phyloP scores from a whole-genome alignment of 768 basidiomycete genomes.

The Lentinula boryana region DNA sequence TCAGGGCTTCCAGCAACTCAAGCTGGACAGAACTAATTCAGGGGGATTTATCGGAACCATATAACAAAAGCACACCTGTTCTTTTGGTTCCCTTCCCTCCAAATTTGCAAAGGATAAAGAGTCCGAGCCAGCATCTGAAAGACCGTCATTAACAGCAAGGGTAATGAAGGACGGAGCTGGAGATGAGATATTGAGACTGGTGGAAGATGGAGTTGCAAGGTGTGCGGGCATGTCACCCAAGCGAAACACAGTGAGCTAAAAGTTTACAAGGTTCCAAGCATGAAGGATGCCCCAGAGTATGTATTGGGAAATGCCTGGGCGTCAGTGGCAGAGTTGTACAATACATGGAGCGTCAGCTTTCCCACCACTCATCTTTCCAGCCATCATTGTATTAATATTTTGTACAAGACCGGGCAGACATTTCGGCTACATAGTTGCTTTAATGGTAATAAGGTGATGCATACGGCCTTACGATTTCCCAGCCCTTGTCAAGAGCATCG shows the following conservation, averaged over 20 bases:
- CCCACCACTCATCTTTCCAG: too few species aligned
- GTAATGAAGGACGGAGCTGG: conserved; percentile 14
- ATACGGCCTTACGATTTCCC: background rate
- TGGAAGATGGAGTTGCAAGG: conserved; percentile 10
- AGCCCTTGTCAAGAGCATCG: background rate
- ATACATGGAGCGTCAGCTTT: too few species aligned
- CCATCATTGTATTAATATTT: too few species aligned
- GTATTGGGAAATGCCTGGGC: too few species aligned
- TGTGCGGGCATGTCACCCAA: conserved; percentile 14
- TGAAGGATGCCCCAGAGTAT: background rate
- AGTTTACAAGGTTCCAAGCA: background rate
- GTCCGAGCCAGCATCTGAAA: conserved; percentile 13
- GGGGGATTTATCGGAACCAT: background rate
- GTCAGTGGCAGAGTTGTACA: too few species aligned
- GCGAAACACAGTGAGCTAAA: background rate
- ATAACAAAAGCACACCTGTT: conserved; percentile 31
- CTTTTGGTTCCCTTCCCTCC: conserved; percentile 36
- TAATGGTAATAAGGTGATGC: background rate
- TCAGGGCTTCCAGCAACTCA: conserved; percentile 56
- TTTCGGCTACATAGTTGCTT: background rate
- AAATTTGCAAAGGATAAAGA: conserved; percentile 33
- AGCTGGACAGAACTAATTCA: conserved; percentile 35
- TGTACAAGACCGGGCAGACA: too few species aligned
- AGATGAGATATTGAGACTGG: conserved; percentile 8
- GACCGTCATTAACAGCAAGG: conserved; percentile 5